These are phyloP conservation scores for Krasilnikovozyma curviuscula DNA, from an alignment of 768 basidiomycete genomes.

Conservation along the genomic window DNA sequence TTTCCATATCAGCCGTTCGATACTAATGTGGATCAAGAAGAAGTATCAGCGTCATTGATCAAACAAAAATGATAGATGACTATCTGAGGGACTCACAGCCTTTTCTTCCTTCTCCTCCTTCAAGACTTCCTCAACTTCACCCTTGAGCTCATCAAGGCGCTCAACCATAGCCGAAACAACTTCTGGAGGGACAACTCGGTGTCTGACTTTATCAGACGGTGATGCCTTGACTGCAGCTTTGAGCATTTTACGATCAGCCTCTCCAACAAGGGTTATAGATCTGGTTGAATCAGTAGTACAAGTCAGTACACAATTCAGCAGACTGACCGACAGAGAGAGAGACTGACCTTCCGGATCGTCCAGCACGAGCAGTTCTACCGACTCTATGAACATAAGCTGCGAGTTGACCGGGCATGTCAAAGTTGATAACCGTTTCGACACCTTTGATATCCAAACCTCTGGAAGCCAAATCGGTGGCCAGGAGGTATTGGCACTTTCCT, in stretches of 20 bases:
- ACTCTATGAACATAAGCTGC: constrained; percentile 93
- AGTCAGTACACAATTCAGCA: not conserved
- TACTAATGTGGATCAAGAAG: constrained; percentile 33
- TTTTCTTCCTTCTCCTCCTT: constrained; percentile 92
- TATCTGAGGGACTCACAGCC: constrained; percentile 37
- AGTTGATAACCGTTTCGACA: constrained; percentile 93
- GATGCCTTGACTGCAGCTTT: constrained; percentile 88
- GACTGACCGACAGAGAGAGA: not conserved
- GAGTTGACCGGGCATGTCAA: constrained; percentile 88
- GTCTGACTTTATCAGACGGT: constrained; percentile 54
- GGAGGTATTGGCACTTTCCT: constrained; percentile 67
- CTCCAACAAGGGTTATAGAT: constrained; percentile 86
- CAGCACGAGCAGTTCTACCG: constrained; percentile 90
- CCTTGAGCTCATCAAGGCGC: constrained; percentile 48
- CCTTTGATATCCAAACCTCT: constrained; percentile 30
- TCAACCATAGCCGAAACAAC: constrained; percentile 48
- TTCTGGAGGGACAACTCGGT: constrained; percentile 68
- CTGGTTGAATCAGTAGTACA: constrained; percentile 28
- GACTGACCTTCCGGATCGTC: constrained; percentile 67
- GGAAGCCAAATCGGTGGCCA: constrained; percentile 91
- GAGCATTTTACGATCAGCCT: constrained; percentile 86
- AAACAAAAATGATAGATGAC: not conserved
- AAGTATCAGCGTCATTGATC: not conserved
- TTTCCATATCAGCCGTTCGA: constrained; percentile 82
- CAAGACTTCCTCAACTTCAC: constrained; percentile 58